phyloP scores from a whole-genome alignment of 345 rosid genomes.

The Populus alba region DNA sequence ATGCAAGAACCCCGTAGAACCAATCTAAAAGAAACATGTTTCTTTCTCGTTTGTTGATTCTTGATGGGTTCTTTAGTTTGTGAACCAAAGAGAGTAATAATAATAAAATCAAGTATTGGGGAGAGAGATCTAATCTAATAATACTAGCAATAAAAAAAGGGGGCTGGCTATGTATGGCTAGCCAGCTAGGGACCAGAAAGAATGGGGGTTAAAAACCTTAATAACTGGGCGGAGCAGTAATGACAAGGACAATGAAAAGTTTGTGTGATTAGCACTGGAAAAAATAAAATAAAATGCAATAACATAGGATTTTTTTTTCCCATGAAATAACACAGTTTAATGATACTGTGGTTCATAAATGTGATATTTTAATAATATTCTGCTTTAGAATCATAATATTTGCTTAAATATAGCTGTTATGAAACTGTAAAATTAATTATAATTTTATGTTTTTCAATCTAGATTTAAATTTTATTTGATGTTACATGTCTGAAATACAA shows the following conservation, averaged over 20 bases:
- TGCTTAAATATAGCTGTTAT: too few relatives aligned
- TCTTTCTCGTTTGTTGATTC: not conserved
- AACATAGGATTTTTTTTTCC: too few relatives aligned
- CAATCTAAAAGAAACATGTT: constrained; percentile 35
- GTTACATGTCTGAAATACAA: too few relatives aligned
- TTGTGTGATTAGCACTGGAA: not conserved
- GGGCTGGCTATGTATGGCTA: not conserved
- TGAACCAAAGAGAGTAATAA: not conserved
- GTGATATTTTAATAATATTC: too few relatives aligned
- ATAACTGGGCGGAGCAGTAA: not conserved
- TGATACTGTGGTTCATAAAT: too few relatives aligned
- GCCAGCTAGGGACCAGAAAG: not conserved
- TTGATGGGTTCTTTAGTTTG: not conserved
- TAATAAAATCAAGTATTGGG: not conserved
- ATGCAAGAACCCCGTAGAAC: constrained; percentile 39
- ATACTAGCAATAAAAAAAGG: not conserved
- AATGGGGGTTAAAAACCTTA: not conserved
- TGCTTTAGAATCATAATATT: too few relatives aligned
- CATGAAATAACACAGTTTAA: too few relatives aligned
- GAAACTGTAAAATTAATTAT: too few relatives aligned
- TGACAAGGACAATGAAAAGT: not conserved
- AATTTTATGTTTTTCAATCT: too few relatives aligned
- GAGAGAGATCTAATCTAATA: not conserved
- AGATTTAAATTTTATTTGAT: too few relatives aligned
- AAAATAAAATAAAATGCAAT: too few relatives aligned